Percentiles rank a stretch among this genome's conserved stretches.
Conservation (phyloP, 2,329 filamentous ascomycete species). For the Pezicula radicicola region DNA sequence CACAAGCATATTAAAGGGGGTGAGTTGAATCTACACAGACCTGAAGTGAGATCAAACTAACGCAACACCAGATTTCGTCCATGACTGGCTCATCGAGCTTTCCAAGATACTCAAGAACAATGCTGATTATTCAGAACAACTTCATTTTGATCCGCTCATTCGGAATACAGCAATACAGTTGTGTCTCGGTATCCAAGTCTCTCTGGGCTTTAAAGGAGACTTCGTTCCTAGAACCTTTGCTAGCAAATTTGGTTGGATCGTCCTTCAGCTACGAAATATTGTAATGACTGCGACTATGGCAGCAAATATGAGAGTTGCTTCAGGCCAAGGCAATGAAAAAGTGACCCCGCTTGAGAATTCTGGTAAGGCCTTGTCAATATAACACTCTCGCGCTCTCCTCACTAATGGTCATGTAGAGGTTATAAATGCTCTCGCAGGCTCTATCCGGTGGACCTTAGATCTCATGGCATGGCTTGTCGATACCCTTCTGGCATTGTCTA, state of each 20-base stretch:
- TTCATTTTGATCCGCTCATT: constrained; percentile 68
- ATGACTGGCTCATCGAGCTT: constrained; percentile 63
- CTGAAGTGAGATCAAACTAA: neutral
- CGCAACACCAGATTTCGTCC: constrained; percentile 48
- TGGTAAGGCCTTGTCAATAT: constrained; percentile 35
- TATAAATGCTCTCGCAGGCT: constrained; percentile 68
- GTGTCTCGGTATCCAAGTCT: constrained; percentile 75
- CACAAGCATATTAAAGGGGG: constrained; percentile 28
- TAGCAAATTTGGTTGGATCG: constrained; percentile 72
- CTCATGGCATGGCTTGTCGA: constrained; percentile 63
- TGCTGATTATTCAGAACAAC: constrained; percentile 79
- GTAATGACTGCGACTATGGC: constrained; percentile 63
- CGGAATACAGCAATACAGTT: constrained; percentile 71
- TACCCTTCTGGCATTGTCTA: constrained; percentile 52
- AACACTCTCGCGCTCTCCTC: neutral
- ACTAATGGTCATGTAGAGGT: constrained; percentile 50
- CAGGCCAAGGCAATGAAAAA: constrained; percentile 51
- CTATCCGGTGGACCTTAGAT: constrained; percentile 76
- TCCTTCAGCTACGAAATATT: constrained; percentile 72
- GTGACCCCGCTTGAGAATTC: constrained; percentile 62
- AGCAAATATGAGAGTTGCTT: constrained; percentile 40
- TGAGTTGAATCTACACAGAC: constrained; percentile 11
- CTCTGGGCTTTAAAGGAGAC: constrained; percentile 70
- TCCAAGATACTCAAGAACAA: constrained; percentile 68
- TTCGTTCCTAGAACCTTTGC: constrained; percentile 58